These are phyloP conservation scores for Penicillium verhagenii DNA, from an alignment of 495 filamentous ascomycete species.

Conservation along the genomic window DNA sequence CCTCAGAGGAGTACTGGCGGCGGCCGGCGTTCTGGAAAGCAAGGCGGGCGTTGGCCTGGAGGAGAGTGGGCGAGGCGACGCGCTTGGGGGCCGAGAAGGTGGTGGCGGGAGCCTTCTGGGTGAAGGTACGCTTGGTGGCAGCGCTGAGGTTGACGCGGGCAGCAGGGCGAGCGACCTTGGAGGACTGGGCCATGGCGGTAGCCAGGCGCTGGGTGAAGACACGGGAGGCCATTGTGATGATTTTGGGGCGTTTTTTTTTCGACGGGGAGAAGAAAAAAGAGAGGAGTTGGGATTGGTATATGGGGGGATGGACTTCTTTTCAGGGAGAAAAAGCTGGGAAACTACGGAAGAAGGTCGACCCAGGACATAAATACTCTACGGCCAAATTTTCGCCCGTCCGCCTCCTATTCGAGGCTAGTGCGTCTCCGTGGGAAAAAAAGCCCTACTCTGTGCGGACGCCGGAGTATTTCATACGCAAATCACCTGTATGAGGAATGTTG, in stretches of 20 bases:
- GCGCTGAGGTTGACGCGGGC: slow-evolving; percentile 58
- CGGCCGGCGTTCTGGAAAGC: slow-evolving; percentile 58
- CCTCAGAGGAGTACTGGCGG: slow-evolving; percentile 77
- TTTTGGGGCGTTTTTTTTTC: slow-evolving; percentile 19
- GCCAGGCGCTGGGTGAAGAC: slow-evolving; percentile 70
- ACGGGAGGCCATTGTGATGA: slow-evolving; percentile 71
- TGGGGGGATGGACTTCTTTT: slow-evolving; percentile 32
- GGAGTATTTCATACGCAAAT: slow-evolving; percentile 21
- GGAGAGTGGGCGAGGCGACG: slow-evolving; percentile 58
- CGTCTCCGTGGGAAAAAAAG: slow-evolving; percentile 33
- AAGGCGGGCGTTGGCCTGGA: slow-evolving; percentile 63
- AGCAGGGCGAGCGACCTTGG: slow-evolving; percentile 70
- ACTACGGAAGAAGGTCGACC: slow-evolving; percentile 35
- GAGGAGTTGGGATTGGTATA: slow-evolving; percentile 23
- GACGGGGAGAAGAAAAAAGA: slow-evolving; percentile 20
- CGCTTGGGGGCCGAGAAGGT: slow-evolving; percentile 63
- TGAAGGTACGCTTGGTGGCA: slow-evolving; percentile 69
- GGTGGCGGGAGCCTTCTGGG: slow-evolving; percentile 42
- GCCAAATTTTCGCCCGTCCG: slow-evolving; percentile 47
- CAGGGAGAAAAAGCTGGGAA: slow-evolving; percentile 46
- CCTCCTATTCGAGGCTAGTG: slow-evolving; percentile 39
- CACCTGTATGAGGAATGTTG: slow-evolving; percentile 23
- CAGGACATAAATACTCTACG: slow-evolving; percentile 47
- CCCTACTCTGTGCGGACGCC: slow-evolving; percentile 36
- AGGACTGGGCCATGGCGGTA: slow-evolving; percentile 68